Evolutionary conservation across 805 yeast species (phyloP), one percentile per base, ranked within the genome.

Genomic region (Hanseniaspora valbyensis): DNA sequence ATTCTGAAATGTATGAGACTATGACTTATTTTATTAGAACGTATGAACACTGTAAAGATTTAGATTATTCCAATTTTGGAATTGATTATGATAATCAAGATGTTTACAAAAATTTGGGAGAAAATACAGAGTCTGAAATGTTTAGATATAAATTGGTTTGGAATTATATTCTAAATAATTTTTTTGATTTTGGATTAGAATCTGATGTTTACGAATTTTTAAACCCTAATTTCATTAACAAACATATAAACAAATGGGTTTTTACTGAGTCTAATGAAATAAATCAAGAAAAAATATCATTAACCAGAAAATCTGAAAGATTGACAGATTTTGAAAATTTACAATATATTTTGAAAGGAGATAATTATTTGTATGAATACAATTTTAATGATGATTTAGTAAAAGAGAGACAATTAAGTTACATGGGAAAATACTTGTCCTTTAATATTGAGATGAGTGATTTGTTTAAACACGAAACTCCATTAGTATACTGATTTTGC

Each of bases 81-180:
- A 46, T 46, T 14, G 50, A 46, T n/a, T 9, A 9, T 18, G 25
- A 33, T 16, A 46, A 46, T 12, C 26, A 38, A 24, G 50, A 46
- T 16, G 18, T 21, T 16, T 32, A 16, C 6, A 40, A 46, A 29
- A 18, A 46, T 18, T 3, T 19, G 6, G 38, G 37, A 21, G 37
- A 24, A 4, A 46, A 46, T 18, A 14, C 18, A 12, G 39, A 46
- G 14, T 22, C 25, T 24, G 50, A 46, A 25, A 32, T 39, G 13
- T 39, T 39, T 21, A 46, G 21, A 40, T 46, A 46, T 21, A 46
- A 46, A n/a, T 13, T 46, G 14, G 40, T 46, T 12, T 46, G 50
- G 50, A 46, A 46, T 24, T 39, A 32, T 32, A 40, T 46, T 39
- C 19, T 21, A 14, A 46, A 46, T 26, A 39, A 39, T 13, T 16